Base-by-base conservation (phyloP, 2,329 filamentous ascomycete species). In the Trichoderma sp. region DNA sequence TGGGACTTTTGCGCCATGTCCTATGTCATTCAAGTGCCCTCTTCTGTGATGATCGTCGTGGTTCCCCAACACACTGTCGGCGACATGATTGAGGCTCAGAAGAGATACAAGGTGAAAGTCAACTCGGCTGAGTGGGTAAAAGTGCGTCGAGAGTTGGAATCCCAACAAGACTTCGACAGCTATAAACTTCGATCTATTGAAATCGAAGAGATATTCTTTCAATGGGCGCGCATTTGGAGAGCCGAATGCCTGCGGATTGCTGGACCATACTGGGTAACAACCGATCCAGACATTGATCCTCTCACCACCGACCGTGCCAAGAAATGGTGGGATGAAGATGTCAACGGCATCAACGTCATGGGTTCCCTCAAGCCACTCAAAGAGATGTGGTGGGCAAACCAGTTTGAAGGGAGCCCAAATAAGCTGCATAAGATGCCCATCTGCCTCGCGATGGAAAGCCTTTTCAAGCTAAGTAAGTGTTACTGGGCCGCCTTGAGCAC, bases 381-480 rank as follows among this genome's bases (percentile, higher is more conserved):
- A 3, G 37, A 53, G 1, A 70, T 74, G 13, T 70, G 68, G 66
- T 65, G 45, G 0, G 69, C 64, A 1, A 71, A 69, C 25, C 73
- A 72, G 19, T 73, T 74, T 58, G 56, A 59, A 2, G 69, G 68
- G 1, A 48, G 17, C 15, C 3, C 19, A 56, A 4, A 59, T 6
- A 56, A 45, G 7, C 35, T 15, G 19, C 37, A 56, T 64, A 48
- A 17, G 67, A 3, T 74, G 69, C 35, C 63, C 70, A n/a, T 69
- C 70, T 17, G 57, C 58, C n/a, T 70, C 66, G 27, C 67, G 61
- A 2, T 72, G 3, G 60, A 35, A 7, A 68, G 67, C 1, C 58
- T 74, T 15, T 67, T 58, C 29, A n/a, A 17, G 19, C 52, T 73
- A 59, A 35, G 78, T 79, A 67, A 73, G 75, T 72, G 56, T 74